Evolutionary conservation across 306 rosid genomes (phyloP).

Genomic region (Albizia julibrissin): DNA sequence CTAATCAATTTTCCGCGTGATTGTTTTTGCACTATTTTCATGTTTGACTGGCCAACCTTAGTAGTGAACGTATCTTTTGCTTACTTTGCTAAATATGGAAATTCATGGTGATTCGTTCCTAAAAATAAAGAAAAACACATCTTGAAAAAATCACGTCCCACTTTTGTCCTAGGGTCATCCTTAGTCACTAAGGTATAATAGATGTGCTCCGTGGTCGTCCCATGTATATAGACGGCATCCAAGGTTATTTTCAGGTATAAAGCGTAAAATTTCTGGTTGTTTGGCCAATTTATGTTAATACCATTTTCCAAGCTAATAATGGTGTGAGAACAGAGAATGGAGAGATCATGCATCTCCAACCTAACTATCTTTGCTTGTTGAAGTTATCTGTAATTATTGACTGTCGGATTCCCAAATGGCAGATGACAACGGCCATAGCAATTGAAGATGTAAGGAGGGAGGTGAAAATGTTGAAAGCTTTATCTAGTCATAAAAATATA

Average conservation of each 20-base stretch:
- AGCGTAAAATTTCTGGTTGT: background rate
- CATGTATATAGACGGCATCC: conserved; percentile 5
- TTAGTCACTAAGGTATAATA: background rate
- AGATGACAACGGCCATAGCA: conserved; percentile 91
- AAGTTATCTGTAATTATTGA: conserved; percentile 12
- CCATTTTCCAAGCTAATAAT: background rate
- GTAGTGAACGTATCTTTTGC: too few species aligned
- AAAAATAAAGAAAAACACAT: too few species aligned
- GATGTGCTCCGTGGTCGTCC: conserved; percentile 1
- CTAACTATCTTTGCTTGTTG: conserved; percentile 24
- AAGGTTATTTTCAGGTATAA: conserved; percentile 15
- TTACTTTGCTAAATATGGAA: too few species aligned
- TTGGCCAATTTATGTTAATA: background rate
- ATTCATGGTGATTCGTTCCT: background rate
- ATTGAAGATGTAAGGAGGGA: conserved; percentile 96
- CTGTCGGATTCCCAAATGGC: conserved; percentile 39
- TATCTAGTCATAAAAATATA: conserved; percentile 84
- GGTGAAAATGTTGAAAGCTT: conserved; percentile 84
- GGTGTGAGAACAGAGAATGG: conserved; percentile 12
- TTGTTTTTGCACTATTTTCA: too few species aligned
- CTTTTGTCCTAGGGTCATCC: conserved; percentile 8
- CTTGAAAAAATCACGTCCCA: background rate
- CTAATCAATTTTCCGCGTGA: too few species aligned
- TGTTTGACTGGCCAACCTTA: too few species aligned
- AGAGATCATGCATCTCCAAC: background rate